Evolutionary conservation across 2,329 filamentous ascomycete species (phyloP), one percentile per base, ranked within the genome.

Genomic region (Pochonia chlamydosporia): DNA sequence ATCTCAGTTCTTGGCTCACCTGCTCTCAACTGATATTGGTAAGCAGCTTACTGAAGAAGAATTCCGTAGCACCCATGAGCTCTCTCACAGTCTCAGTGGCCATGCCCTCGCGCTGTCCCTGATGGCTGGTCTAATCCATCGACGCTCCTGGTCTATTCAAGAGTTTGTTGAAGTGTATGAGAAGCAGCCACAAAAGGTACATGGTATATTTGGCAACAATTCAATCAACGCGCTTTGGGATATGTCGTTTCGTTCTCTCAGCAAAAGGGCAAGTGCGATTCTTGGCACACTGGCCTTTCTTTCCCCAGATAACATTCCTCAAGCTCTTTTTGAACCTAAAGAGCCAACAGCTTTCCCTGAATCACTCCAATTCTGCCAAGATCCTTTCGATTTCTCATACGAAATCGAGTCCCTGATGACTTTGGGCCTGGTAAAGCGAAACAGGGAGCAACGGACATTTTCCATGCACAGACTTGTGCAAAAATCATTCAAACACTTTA

Each of bases 101-200:
- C 48, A 53, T 43, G 49, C 51, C 5, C 23, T 52, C 7, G 47
- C 45, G 13, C 16, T 52, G 3, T 44, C 49, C 2, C 36, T 30
- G 11, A 50, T 49, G 49, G 44, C 41, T 21, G 49, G 52, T 4
- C 13, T 53, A 18, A 53, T 53, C 23, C 45, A 53, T 20, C 23
- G 40, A 8, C 25, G 39, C 20, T 25, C 24, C 18, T 43, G 35
- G 42, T 44, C 44, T 14, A 50, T 53, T n/a, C 2, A 24, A 4
- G 45, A 50, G 21, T 49, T 50, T 16, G 13, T 48, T 8, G 16
- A 23, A 13, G 16, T 50, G 3, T 52, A 52, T 28, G 28, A 39
- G 13, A 21, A 42, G 49, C 37, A 47, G 21, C 42, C 37, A 20
- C 24, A 46, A 8, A 9, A 31, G 40, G 6, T 23, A n/a, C 42